A percentile compares a stretch with the other conserved stretches of the same genome.
These are phyloP conservation scores for Spizellomyces punctatus DNA, from an alignment of 192 early-diverging fungal species.

Conservation along the genomic window DNA sequence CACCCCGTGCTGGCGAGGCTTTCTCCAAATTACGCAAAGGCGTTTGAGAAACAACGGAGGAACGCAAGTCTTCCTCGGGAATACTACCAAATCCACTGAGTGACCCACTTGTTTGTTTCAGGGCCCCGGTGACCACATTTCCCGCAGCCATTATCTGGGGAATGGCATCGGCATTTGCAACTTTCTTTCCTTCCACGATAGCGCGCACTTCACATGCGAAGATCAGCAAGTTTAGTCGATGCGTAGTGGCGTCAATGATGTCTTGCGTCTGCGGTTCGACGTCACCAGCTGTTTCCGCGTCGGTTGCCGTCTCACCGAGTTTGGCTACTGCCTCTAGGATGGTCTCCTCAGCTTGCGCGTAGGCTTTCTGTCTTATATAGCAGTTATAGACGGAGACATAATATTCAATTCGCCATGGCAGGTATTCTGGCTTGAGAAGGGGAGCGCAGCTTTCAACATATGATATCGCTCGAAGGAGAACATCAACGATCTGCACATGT, in stretches of 20 bases:
- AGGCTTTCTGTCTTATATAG: constrained; percentile 4
- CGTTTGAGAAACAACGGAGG: constrained; percentile 7
- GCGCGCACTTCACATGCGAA: constrained; percentile 27
- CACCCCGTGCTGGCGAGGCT: constrained; percentile 1
- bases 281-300: not conserved
- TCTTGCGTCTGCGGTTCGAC: not conserved
- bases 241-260: not conserved
- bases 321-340: constrained; percentile 14
- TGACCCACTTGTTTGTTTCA: too few relatives aligned
- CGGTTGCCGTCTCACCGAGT: constrained; percentile 7
- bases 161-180: constrained; percentile 22
- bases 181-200: constrained; percentile 15
- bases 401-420: constrained; percentile 12
- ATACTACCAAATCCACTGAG: not conserved
- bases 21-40: constrained; percentile 8
- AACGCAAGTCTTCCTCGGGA: not conserved
- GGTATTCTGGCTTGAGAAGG: not conserved
- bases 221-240: constrained; percentile 17
- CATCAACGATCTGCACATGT: not conserved
- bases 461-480: not conserved
- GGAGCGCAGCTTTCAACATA: constrained; percentile 5
- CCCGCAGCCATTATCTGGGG: not conserved
- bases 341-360: constrained; percentile 6
- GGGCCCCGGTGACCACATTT: not conserved
- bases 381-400: constrained; percentile 2